Evolutionary conservation across 768 basidiomycete genomes (phyloP), one percentile per base, ranked within the genome.

Genomic region (Panaeolus cyanescens): DNA sequence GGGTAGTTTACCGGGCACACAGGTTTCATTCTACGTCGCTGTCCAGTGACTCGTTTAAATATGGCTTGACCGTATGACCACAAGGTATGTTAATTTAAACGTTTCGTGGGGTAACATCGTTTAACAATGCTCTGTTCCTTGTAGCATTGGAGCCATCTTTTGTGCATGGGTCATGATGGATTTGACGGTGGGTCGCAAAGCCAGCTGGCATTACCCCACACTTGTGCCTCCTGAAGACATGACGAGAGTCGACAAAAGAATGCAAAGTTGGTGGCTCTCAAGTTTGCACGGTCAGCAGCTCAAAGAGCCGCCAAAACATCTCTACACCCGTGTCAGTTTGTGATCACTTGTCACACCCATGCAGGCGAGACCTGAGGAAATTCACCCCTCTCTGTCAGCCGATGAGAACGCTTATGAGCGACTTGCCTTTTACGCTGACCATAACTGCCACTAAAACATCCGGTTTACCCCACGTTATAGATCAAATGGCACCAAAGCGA

Each of bases 311-410:
- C 8, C 45, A 28, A 28, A 28, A 28, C 45, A 50, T 45, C 42
- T 45, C 42, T 28, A 28, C 42, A 45, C 25, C 22, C 42, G 42
- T 45, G 45, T 28, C 19, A 42, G 39, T 20, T 42, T 22, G 22
- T 42, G 39, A 42, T 7, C 19, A 22, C 20, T 22, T 22, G 5
- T 42, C 19, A 6, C 39, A 20, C 1, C 19, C 39, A 20, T 30
- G 25, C 25, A 50, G 13, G 45, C 45, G 45, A 50, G 45, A 30
- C 45, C 45, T 50, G 45, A 50, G 45, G 45, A 50, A 50, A 50
- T 50, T 50, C 45, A 50, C 45, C 45, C 45, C 45, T 50, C 45
- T 50, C 45, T 50, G 45, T 50, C 45, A 50, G 15, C 45, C 25
- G 45, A 22, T 50, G 45, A 25, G 45, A 50, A 50, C 45, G 30